phyloP scores from a whole-genome alignment of 257 asterid species.

The Nicotiana otophora region DNA sequence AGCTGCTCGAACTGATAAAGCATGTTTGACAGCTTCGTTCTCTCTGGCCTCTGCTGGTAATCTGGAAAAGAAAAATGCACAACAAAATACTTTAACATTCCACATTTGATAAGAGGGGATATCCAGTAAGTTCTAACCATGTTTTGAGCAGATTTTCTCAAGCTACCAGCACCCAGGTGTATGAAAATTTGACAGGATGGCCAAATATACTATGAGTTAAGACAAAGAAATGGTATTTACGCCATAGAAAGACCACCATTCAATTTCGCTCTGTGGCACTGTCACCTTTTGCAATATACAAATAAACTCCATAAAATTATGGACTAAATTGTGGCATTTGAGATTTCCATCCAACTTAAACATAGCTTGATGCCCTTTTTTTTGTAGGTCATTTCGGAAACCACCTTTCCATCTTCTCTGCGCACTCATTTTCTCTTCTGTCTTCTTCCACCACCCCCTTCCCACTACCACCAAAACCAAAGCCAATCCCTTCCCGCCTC shows the following conservation, averaged over 20 bases:
- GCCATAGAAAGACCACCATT: neutral
- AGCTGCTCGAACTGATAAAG: constrained; percentile 89
- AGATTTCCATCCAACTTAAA: constrained; percentile 6
- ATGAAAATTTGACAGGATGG: neutral
- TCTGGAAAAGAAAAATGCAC: constrained; percentile 37
- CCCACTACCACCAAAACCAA: neutral
- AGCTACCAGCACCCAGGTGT: neutral
- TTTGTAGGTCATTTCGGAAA: neutral
- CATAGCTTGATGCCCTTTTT: neutral
- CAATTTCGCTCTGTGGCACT: neutral
- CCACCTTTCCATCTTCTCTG: neutral
- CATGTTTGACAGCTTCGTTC: constrained; percentile 73
- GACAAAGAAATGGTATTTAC: neutral
- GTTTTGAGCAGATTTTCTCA: constrained; percentile 7
- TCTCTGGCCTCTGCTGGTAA: constrained; percentile 61
- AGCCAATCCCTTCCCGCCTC: neutral
- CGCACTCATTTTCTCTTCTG: neutral
- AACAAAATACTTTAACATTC: constrained; percentile 2
- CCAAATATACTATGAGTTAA: neutral
- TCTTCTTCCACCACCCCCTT: neutral
- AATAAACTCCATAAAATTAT: neutral
- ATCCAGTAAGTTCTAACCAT: neutral
- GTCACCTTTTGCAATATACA: neutral
- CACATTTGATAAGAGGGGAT: neutral
- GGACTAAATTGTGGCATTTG: neutral